Conservation (phyloP, 176 grass and related monocot genomes). For the Oryza nivara region DNA sequence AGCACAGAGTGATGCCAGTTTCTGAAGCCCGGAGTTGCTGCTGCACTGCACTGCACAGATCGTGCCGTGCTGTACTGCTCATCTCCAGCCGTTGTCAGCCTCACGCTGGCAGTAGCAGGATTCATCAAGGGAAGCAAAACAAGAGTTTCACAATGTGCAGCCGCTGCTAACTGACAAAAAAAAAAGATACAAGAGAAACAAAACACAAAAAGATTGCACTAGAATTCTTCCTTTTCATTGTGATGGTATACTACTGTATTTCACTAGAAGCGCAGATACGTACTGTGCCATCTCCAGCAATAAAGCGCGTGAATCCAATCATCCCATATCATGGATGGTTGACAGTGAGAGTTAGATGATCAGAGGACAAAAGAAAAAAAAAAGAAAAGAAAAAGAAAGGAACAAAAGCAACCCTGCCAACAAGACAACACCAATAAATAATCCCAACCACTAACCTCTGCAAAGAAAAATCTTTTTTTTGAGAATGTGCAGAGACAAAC, state of each 20-base stretch:
- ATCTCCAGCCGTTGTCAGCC: neutral
- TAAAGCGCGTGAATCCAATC: neutral
- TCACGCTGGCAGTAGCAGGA: neutral
- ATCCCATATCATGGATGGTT: neutral
- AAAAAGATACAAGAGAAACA: neutral
- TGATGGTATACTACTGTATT: neutral
- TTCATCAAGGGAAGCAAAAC: neutral
- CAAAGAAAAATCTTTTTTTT: neutral
- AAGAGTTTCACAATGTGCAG: neutral
- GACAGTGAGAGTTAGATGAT: neutral
- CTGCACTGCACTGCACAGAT: neutral
- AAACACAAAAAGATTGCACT: neutral
- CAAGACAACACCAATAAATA: no score
- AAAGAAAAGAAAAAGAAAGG: neutral
- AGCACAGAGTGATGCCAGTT: neutral
- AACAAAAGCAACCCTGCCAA: neutral
- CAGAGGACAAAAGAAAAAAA: neutral
- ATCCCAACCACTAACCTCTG: neutral
- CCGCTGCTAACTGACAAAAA: neutral
- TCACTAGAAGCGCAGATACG: neutral
- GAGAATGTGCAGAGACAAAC: neutral
- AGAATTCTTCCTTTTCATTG: no score
- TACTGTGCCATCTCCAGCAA: conserved; percentile 3
- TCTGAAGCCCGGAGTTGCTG: neutral
- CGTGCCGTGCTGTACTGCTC: neutral